Percentiles rank a stretch among this genome's conserved stretches.
phyloP scores from a whole-genome alignment of 1,139 yeast genomes.

The Geotrichum macrosporum region DNA sequence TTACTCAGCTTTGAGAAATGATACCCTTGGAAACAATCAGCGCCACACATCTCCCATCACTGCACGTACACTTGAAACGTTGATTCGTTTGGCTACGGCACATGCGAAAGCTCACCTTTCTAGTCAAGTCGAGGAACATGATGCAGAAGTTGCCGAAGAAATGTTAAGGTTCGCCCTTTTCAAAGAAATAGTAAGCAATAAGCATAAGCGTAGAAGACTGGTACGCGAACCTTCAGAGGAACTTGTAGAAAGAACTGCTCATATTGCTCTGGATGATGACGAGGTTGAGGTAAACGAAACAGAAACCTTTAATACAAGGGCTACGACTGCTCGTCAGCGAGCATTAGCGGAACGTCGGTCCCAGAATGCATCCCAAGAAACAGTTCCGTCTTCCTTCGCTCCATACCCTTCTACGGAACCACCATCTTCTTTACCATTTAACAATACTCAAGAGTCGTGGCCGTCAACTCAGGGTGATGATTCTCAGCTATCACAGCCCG shows the following conservation, averaged over 20 bases:
- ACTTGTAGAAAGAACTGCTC: conserved; percentile 23
- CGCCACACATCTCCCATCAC: conserved; percentile 93
- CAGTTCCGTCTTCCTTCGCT: conserved; percentile 13
- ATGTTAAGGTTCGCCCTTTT: conserved; percentile 80
- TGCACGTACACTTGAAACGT: conserved; percentile 94
- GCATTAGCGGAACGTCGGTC: conserved; percentile 21
- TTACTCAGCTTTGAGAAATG: conserved; percentile 80
- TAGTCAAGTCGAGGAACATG: conserved; percentile 64
- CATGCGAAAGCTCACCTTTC: conserved; percentile 93
- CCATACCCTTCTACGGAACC: conserved; percentile 22
- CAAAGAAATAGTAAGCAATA: conserved; percentile 52
- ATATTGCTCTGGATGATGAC: conserved; percentile 24
- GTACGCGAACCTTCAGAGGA: conserved; percentile 23
- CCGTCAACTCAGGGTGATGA: conserved; percentile 23
- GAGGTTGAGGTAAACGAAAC: conserved; percentile 7
- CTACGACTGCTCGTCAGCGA: conserved; percentile 29
- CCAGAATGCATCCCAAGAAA: conserved; percentile 3
- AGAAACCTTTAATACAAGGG: conserved; percentile 20
- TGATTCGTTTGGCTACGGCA: conserved; percentile 92
- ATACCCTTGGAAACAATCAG: conserved; percentile 63
- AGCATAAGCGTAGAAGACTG: conserved; percentile 36
- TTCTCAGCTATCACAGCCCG: conserved; percentile 19
- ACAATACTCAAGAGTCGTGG: conserved; percentile 31
- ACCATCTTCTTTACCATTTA: conserved; percentile 22
- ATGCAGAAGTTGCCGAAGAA: conserved; percentile 84